A percentile compares a stretch with the other conserved stretches of the same genome.
Evolutionary conservation across 768 basidiomycete genomes (phyloP).

Genomic region (Calocera viscosa): DNA sequence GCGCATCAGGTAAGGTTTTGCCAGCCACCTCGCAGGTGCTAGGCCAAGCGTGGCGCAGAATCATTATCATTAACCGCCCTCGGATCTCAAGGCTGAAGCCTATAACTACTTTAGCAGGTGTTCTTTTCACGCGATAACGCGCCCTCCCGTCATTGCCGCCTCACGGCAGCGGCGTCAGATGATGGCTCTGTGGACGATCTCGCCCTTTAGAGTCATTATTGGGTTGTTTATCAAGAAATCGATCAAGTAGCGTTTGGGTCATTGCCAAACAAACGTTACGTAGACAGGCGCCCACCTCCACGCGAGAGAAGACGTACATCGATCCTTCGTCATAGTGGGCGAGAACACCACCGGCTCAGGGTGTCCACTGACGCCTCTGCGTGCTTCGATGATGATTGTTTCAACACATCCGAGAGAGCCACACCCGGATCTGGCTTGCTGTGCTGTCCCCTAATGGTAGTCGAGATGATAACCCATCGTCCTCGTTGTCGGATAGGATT

Average conservation of each 20-base stretch:
- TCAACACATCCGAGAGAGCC: background rate
- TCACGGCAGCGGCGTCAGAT: conserved; percentile 1
- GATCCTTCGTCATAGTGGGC: background rate
- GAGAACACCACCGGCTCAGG: too few relatives aligned
- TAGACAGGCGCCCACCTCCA: conserved; percentile 3
- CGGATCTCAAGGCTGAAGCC: background rate
- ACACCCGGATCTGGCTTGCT: background rate
- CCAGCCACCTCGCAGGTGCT: background rate
- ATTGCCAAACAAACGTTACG: background rate
- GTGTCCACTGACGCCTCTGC: background rate
- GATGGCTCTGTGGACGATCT: background rate
- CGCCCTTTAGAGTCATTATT: background rate
- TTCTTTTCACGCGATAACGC: conserved; percentile 2
- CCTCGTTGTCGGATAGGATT: background rate
- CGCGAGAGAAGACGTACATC: background rate
- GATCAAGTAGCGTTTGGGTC: background rate
- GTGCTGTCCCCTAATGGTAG: background rate
- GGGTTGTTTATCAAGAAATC: conserved; percentile 1
- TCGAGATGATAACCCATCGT: background rate
- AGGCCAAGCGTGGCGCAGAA: background rate
- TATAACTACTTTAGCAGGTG: background rate
- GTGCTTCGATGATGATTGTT: background rate
- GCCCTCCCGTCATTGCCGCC: background rate
- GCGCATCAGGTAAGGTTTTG: background rate
- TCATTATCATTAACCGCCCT: too few relatives aligned